Percentiles rank a stretch among this genome's conserved stretches.
These are phyloP conservation scores for Fusarium hostae DNA, from an alignment of 2,329 filamentous ascomycete genomes.

Conservation along the genomic window DNA sequence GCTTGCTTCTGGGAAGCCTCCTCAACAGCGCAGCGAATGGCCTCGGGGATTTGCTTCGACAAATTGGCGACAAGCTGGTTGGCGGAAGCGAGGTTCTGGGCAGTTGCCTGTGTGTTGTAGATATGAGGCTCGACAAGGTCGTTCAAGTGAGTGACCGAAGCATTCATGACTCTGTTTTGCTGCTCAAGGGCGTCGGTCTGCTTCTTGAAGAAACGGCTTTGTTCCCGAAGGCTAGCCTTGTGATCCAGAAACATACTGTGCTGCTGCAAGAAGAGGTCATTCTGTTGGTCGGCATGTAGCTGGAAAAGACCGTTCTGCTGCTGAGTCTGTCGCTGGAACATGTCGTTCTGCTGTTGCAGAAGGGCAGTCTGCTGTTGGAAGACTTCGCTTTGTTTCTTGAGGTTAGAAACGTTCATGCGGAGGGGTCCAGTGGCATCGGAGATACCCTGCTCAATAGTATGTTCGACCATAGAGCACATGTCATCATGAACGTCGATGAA, in stretches of 20 bases:
- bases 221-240: not conserved
- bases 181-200: slow-evolving; percentile 24
- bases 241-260: not conserved
- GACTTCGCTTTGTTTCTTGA: slow-evolving; percentile 43
- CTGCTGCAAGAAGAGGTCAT: not conserved
- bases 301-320: not conserved
- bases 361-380: slow-evolving; percentile 2
- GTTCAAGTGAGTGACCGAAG: slow-evolving; percentile 29
- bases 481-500: slow-evolving; percentile 31
- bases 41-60: slow-evolving; percentile 43
- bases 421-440: slow-evolving; percentile 47
- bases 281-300: not conserved
- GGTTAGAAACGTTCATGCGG: slow-evolving; percentile 40
- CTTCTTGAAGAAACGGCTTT: slow-evolving; percentile 25
- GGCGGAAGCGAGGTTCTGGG: slow-evolving; percentile 38
- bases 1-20: slow-evolving; percentile 34
- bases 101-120: slow-evolving; percentile 29
- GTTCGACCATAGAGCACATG: slow-evolving; percentile 47
- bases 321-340: not conserved
- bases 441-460: slow-evolving; percentile 48
- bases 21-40: slow-evolving; percentile 42
- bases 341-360: not conserved
- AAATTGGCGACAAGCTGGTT: slow-evolving; percentile 38
- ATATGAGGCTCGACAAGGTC: slow-evolving; percentile 35
- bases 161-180: slow-evolving; percentile 42